Base-by-base conservation (phyloP, 495 filamentous ascomycete species). In the Recurvomyces mirabilis region DNA sequence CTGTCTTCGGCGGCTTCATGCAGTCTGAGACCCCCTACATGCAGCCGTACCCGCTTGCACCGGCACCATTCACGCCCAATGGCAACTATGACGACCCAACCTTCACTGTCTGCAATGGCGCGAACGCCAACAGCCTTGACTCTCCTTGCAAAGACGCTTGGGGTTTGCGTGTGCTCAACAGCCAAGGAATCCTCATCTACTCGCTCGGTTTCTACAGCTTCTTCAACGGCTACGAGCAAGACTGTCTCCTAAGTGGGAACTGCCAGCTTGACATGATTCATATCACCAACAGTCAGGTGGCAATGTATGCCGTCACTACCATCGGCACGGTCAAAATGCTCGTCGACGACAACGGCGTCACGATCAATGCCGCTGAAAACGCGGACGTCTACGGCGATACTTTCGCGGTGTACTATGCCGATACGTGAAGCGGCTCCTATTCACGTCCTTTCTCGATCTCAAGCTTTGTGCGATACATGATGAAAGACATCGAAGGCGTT, bases 131-230 rank as follows among this genome's bases (percentile, higher is more conserved):
- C 12, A 45, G 43, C 31, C 49, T 36, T 20, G 54, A 41, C 13
- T 73, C 65, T 49, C 46, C 46, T 4, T 54, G 51, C 46, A 62
- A 72, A 26, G 66, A 64, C n/a, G 69, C 71, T 2, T 75, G 71
- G 71, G 75, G 69, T 2, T 55, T 77, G 22, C 57, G 72, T 19
- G 55, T 77, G 24, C 31, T 65, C 28, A 56, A 63, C 38, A 46
- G 38, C 20, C 29, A 12, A 13, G 34, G 50, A 47, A 41, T 61
- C 19, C 54, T 62, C 41, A 52, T 54, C 42, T 63, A 84, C 51
- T 79, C 81, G 25, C 78, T 77, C 6, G 84, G 84, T 6, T 60
- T 82, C 12, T 87, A 87, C 65, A 78, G 72, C 26, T 87, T 87
- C 66, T 87, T 87, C 67, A 73, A 77, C 46, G 59, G 71, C 48